These are phyloP conservation scores for Amylostereum areolatum DNA, from an alignment of 1,284 basidiomycete genomes.

Conservation along the genomic window DNA sequence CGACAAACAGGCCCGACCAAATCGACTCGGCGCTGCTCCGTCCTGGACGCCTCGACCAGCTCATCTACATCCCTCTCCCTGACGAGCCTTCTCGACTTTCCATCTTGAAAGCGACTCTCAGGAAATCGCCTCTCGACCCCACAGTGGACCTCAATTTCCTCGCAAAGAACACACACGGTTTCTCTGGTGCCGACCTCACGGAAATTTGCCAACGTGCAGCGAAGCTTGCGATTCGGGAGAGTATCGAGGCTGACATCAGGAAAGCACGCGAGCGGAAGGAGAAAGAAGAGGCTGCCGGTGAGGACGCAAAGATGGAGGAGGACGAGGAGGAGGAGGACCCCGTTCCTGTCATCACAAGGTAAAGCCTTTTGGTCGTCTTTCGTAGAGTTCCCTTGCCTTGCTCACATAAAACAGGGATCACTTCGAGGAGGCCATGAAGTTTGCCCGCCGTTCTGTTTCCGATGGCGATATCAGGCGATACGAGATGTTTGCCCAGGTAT, in stretches of 20 bases:
- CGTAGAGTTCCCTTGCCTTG: not conserved
- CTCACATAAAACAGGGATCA: constrained; percentile 50
- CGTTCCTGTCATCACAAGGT: constrained; percentile 92
- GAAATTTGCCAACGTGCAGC: constrained; percentile 98
- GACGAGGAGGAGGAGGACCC: constrained; percentile 83
- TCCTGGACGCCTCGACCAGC: constrained; percentile 97
- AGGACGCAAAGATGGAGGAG: constrained; percentile 70
- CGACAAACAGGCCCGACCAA: constrained; percentile 98
- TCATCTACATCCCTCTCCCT: constrained; percentile 91
- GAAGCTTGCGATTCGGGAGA: constrained; percentile 93
- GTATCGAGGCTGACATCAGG: constrained; percentile 91
- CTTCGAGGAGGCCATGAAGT: constrained; percentile 98
- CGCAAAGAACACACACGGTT: constrained; percentile 93
- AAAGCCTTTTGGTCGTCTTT: constrained; percentile 11
- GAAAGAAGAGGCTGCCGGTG: constrained; percentile 67
- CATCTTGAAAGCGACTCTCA: constrained; percentile 87
- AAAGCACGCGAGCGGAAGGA: constrained; percentile 76
- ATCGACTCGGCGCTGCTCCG: constrained; percentile 96
- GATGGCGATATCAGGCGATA: constrained; percentile 94
- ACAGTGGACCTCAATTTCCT: constrained; percentile 87
- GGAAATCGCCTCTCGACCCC: constrained; percentile 88
- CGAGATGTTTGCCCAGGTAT: constrained; percentile 82
- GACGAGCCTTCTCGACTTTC: constrained; percentile 90
- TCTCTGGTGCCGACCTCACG: constrained; percentile 98
- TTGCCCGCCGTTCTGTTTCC: constrained; percentile 85